Percentiles rank a stretch among this genome's conserved stretches.
phyloP scores from a whole-genome alignment of 2,329 filamentous ascomycete species.

The Fusarium cyanostomum region DNA sequence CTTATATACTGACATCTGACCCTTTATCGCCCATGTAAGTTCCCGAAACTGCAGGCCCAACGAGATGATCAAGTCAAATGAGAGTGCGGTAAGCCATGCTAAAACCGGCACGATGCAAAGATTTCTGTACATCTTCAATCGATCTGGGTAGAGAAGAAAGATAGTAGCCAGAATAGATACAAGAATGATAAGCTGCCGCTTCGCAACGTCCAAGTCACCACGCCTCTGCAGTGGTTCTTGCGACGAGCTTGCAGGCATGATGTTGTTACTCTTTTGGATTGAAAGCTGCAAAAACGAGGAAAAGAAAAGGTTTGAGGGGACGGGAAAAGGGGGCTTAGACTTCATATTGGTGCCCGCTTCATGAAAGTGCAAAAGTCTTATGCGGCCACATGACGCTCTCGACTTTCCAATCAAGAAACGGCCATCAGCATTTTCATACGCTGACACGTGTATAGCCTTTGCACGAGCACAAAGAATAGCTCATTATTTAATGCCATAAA shows the following conservation, averaged over 20 bases:
- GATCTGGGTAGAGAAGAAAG: conserved; percentile 12
- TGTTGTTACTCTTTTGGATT: background rate
- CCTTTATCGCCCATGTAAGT: conserved; percentile 17
- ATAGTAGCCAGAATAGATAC: conserved; percentile 9
- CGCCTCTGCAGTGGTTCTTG: conserved; percentile 2
- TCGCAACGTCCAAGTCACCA: conserved; percentile 10
- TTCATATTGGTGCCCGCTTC: conserved; percentile 6
- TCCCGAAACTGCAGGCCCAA: conserved; percentile 19
- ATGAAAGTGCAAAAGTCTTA: background rate
- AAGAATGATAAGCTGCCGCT: conserved; percentile 18
- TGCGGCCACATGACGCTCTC: conserved; percentile 3
- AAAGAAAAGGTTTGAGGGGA: background rate
- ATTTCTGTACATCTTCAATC: conserved; percentile 19
- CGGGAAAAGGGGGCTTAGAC: background rate
- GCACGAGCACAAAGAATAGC: no score
- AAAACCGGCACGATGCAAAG: conserved; percentile 15
- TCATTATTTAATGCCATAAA: no score
- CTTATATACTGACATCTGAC: background rate
- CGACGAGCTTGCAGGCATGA: conserved; percentile 2
- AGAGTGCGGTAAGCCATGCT: conserved; percentile 11
- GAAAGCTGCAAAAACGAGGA: background rate
- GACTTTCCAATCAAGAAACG: conserved; percentile 16
- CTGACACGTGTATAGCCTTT: conserved; percentile 25
- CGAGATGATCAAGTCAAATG: conserved; percentile 9
- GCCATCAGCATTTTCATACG: conserved; percentile 10